Evolutionary conservation across 225 moss, liverwort and hornwort species (phyloP), one percentile per base, ranked within the genome.

Genomic region (Straminergon stramineum): DNA sequence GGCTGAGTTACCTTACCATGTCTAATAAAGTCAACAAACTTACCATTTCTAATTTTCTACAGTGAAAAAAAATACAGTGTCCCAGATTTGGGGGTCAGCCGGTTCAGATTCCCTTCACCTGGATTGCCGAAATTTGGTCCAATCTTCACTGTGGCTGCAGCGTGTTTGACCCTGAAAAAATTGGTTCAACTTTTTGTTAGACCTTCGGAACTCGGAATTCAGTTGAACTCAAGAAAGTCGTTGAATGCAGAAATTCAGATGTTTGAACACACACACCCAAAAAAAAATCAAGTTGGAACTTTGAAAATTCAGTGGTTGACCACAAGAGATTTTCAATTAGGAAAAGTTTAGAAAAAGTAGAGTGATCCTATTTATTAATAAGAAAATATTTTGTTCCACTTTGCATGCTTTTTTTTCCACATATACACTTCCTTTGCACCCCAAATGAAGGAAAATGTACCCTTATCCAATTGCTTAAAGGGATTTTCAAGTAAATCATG

Each of bases 21-120:
- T n/a, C 48, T 48, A 48, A 26, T 26, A 57, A 10, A 79, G n/a
- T 57, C 57, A n/a, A 57, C 57, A 3, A 17, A 23, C 12, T 56
- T 37, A 21, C 26, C n/a, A 4, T 26, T 1, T 15, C n/a, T n/a
- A n/a, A n/a, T n/a, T n/a, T n/a, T n/a, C 7, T 6, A 26, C 2
- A 75, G 6, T 19, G 6, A 30, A n/a, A 32, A 35, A 19, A 58
- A 78, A 27, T n/a, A 11, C n/a, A 79, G 28, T 28, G 39, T 39
- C 58, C 80, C 39, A 18, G 39, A 30, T 58, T 27, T 5, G 39
- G 80, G 79, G 37, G 28, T 24, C 58, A 58, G 48, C 48, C 48
- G 48, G 28, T 58, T 58, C 13, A n/a, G 56, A 27, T 79, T n/a
- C 58, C 56, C 11, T 27, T 17, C 39, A 8, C 7, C 37, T 60